Conservation (phyloP, 257 asterid species). For the Phtheirospermum japonicum region DNA sequence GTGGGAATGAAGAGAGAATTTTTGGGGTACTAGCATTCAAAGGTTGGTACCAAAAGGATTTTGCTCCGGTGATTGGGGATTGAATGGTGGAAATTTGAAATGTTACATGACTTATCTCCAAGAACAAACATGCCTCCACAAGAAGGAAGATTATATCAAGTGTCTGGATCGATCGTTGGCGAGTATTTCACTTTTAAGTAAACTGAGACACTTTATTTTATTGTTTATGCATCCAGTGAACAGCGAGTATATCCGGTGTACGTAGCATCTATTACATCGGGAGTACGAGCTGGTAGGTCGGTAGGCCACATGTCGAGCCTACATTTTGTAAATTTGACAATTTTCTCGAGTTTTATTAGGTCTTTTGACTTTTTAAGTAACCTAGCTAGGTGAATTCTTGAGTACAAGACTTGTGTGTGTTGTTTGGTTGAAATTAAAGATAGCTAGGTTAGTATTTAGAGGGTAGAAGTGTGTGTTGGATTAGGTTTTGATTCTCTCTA, state of each 20-base stretch:
- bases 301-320: conserved; percentile 2
- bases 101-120: too few relatives aligned
- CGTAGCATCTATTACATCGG: neutral
- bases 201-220: too few relatives aligned
- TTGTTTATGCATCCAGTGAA: too few relatives aligned
- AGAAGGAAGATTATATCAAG: too few relatives aligned
- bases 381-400: conserved; percentile 21
- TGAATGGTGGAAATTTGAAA: neutral
- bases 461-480: neutral
- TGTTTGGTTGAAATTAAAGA: neutral
- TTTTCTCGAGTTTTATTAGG: conserved; percentile 29
- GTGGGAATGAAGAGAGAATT: neutral
- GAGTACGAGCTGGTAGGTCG: conserved; percentile 21
- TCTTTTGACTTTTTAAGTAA: conserved; percentile 23
- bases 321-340: conserved; percentile 39
- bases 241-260: neutral
- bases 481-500: too few relatives aligned
- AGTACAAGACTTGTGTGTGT: neutral
- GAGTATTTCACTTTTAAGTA: too few relatives aligned
- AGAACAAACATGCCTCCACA: too few relatives aligned
- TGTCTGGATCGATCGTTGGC: too few relatives aligned
- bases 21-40: conserved; percentile 24
- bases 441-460: neutral
- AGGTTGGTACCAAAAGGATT: conserved; percentile 28
- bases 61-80: conserved; percentile 21